phyloP scores from a whole-genome alignment of 176 grass and related monocot genomes.

The Lolium rigidum region DNA sequence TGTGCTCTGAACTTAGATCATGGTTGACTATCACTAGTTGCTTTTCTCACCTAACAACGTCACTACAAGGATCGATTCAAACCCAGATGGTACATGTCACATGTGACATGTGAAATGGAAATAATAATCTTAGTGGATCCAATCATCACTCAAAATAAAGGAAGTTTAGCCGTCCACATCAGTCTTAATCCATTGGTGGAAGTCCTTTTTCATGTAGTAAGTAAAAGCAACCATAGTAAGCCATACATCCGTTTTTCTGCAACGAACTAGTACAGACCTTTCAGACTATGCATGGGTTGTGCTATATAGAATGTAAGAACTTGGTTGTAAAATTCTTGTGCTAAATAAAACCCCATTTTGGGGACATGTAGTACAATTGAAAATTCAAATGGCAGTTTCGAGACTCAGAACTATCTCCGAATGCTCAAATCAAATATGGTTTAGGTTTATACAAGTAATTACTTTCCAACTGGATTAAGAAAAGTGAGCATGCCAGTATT shows the following conservation, averaged over 20 bases:
- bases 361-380: not conserved
- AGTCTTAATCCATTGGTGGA: constrained; percentile 33
- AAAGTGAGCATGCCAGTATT: not conserved
- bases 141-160: constrained; percentile 38
- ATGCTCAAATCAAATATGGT: not conserved
- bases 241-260: constrained; percentile 5
- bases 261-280: constrained; percentile 20
- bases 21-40: constrained; percentile 12
- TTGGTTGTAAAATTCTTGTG: not conserved
- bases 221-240: constrained; percentile 18
- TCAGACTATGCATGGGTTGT: not conserved
- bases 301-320: too few relatives aligned
- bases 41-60: constrained; percentile 44
- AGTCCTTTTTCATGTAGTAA: constrained; percentile 53
- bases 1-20: constrained; percentile 10
- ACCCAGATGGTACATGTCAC: constrained; percentile 34
- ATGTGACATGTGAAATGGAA: constrained; percentile 23
- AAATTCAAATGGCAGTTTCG: too few relatives aligned
- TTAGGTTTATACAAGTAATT: not conserved
- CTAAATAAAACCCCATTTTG: not conserved
- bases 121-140: constrained; percentile 38
- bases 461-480: not conserved
- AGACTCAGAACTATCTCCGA: not conserved
- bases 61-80: constrained; percentile 45
- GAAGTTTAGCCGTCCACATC: constrained; percentile 39